Base-by-base conservation (phyloP, 495 filamentous ascomycete genomes). In the Trichoderma orchidacearum region DNA sequence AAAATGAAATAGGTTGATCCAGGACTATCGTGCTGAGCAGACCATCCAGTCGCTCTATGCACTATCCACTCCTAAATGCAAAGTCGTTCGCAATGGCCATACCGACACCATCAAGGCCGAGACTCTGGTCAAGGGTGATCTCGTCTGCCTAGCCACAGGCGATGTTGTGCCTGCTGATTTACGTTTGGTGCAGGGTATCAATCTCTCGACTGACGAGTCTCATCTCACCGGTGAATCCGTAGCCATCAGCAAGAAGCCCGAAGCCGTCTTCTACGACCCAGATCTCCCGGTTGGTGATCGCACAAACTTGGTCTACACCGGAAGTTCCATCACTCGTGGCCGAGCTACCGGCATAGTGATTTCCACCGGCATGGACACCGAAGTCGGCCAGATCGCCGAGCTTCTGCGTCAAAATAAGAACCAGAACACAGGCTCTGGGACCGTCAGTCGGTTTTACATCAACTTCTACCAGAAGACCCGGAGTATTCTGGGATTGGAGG, bases 191-290 rank as follows among this genome's bases (percentile, higher is more conserved):
- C 81, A 87, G 53, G 80, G 80, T 2, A 75, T 86, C 62, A 89
- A 89, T 59, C 79, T 88, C 56, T 83, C 86, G 64, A 80, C 83
- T 23, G 85, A 88, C 60, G 85, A 89, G 64, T 83, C 86, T 29
- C 72, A 87, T 11, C 73, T 90, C 11, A 90, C 86, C 7, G 86
- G 86, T n/a, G 86, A 90, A 62, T 85, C 83, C 32, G 66, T 88
- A n/a, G 84, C 85, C 18, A 81, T 86, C n/a, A 66, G 72, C 18
- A 89, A 90, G 62, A 67, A 67, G 28, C 68, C 74, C 1, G 66
- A 64, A 23, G 56, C 62, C 7, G 60, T 70, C 9, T 68, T 77
- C 21, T 27, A 51, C 25, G 66, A 68, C 32, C 56, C 59, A 6
- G 75, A 80, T 13, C 76, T 82, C 38, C 79, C 83, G 1, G 77